A percentile compares a stretch with the other conserved stretches of the same genome.
phyloP scores from a whole-genome alignment of 257 asterid genomes.

The Solanum habrochaites region DNA sequence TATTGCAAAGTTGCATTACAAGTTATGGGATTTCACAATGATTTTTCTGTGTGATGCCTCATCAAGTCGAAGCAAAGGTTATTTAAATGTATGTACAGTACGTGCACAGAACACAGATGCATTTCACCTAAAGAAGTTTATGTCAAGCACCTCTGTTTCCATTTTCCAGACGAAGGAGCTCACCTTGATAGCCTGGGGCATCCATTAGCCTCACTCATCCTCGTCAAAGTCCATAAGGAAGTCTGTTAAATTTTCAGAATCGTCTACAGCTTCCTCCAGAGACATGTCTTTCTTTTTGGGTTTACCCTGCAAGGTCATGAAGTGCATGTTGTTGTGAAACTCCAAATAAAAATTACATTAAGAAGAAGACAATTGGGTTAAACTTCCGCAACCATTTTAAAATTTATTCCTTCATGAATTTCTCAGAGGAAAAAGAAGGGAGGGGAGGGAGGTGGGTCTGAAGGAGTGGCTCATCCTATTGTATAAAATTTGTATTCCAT shows the following conservation, averaged over 20 bases:
- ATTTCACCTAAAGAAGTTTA: not conserved
- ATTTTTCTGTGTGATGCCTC: not conserved
- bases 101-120: not conserved
- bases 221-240: constrained; percentile 67
- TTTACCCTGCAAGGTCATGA: constrained; percentile 26
- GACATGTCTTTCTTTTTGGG: constrained; percentile 51
- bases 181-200: not conserved
- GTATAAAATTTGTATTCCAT: not conserved
- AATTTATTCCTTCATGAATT: not conserved
- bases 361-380: not conserved
- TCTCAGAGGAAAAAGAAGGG: not conserved
- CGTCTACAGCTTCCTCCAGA: constrained; percentile 81
- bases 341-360: not conserved
- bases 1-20: not conserved
- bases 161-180: not conserved
- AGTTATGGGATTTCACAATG: not conserved
- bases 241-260: constrained; percentile 86
- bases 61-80: not conserved
- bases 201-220: constrained; percentile 12
- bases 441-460: not conserved
- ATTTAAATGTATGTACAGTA: not conserved
- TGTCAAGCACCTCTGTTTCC: not conserved
- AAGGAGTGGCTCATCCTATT: not conserved
- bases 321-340: not conserved
- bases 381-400: not conserved